Conservation (phyloP, 2,329 filamentous ascomycete species). For the Zasmidium cellare region DNA sequence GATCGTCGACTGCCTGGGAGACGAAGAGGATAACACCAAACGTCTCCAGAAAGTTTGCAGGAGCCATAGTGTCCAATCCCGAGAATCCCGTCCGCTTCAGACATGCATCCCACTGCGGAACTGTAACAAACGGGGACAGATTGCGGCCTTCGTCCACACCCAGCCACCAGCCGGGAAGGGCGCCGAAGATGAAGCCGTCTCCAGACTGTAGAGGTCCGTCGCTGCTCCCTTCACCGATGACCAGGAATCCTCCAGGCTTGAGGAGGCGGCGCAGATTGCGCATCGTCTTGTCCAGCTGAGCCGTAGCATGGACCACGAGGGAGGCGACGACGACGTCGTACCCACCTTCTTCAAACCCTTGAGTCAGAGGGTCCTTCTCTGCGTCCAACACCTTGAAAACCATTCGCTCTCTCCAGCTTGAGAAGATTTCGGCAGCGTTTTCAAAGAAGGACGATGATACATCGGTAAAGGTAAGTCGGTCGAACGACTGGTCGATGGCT, state of each 20-base stretch:
- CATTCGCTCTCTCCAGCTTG: too few relatives aligned
- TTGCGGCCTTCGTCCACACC: conserved; percentile 27
- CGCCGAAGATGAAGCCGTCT: neutral
- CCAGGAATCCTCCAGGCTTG: conserved; percentile 27
- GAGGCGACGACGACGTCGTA: conserved; percentile 27
- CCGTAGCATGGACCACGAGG: conserved; percentile 27
- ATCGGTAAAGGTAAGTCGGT: too few relatives aligned
- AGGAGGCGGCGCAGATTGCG: conserved; percentile 25
- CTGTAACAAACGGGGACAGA: conserved; percentile 24
- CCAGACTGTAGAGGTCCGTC: neutral
- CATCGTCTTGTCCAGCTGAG: conserved; percentile 16
- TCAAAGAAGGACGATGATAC: too few relatives aligned
- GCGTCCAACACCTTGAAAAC: conserved; percentile 34
- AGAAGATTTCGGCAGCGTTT: too few relatives aligned
- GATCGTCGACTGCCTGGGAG: conserved; percentile 10
- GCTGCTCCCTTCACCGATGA: conserved; percentile 16
- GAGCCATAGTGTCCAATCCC: conserved; percentile 26
- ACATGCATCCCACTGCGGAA: conserved; percentile 33
- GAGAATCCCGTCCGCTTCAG: conserved; percentile 35
- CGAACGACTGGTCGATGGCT: too few relatives aligned
- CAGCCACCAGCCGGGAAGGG: conserved; percentile 6
- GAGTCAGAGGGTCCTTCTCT: conserved; percentile 28
- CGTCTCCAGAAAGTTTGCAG: neutral
- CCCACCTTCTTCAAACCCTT: conserved; percentile 41
- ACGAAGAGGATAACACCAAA: conserved; percentile 1